These are phyloP conservation scores for Starmera caribaea DNA, from an alignment of 805 yeast species.

Conservation along the genomic window DNA sequence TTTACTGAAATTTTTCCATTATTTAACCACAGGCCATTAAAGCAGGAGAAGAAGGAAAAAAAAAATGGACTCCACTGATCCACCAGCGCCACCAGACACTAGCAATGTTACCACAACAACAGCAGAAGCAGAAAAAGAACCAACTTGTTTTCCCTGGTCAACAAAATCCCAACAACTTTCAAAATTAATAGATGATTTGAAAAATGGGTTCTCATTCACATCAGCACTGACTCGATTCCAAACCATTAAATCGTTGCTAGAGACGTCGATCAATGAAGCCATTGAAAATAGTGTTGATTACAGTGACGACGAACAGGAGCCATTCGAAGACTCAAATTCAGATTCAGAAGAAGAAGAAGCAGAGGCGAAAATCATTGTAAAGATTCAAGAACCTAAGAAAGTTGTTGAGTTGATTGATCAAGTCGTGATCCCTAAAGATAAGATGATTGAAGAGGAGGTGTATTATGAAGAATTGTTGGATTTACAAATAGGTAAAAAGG, in stretches of 20 bases:
- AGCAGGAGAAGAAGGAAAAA: no score
- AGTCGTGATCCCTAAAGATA: conserved; percentile 39
- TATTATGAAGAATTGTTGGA: neutral
- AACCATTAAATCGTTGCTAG: conserved; percentile 21
- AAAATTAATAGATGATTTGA: conserved; percentile 24
- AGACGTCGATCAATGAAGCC: conserved; percentile 20
- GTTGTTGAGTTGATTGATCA: conserved; percentile 39
- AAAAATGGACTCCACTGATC: no score
- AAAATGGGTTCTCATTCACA: conserved; percentile 37
- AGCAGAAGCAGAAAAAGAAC: neutral
- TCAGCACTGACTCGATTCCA: conserved; percentile 46
- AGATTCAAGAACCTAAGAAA: conserved; percentile 36
- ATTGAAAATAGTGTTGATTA: conserved; percentile 20
- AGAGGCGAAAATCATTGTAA: conserved; percentile 48
- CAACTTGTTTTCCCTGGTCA: conserved; percentile 12
- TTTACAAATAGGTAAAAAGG: neutral
- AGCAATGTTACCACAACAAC: neutral
- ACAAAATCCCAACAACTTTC: conserved; percentile 17
- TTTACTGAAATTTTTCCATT: no score
- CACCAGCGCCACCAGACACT: no score
- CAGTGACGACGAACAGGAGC: conserved; percentile 30
- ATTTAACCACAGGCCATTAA: no score
- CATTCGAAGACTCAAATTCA: no score
- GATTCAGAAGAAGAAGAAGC: conserved; percentile 20
- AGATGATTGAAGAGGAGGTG: conserved; percentile 9